Evolutionary conservation across 768 basidiomycete genomes (phyloP).

Genomic region (Termitomyces sp.): DNA sequence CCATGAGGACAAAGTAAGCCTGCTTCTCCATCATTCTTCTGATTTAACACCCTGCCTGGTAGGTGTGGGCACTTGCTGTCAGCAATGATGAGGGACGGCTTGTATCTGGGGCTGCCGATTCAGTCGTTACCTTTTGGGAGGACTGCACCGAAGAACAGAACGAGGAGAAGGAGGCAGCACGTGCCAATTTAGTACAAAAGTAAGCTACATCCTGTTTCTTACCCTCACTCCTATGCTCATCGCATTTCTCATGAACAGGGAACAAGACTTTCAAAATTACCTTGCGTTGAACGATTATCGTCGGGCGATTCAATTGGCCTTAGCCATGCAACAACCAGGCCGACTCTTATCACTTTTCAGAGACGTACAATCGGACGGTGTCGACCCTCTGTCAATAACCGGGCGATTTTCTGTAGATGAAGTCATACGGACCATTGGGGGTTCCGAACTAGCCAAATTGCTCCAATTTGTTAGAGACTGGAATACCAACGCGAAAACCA

Average conservation of each 20-base stretch:
- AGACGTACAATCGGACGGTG: slow-evolving; percentile 41
- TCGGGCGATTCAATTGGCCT: slow-evolving; percentile 86
- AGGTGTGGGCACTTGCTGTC: slow-evolving; percentile 97
- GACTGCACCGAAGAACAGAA: slow-evolving; percentile 89
- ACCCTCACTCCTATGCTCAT: background rate
- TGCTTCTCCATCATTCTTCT: slow-evolving; percentile 3
- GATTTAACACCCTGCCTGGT: slow-evolving; percentile 3
- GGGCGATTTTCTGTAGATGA: slow-evolving; percentile 76
- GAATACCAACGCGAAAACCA: slow-evolving; percentile 94
- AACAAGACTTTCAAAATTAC: slow-evolving; percentile 95
- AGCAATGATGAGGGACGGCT: slow-evolving; percentile 80
- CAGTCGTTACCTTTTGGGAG: slow-evolving; percentile 94
- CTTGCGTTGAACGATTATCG: slow-evolving; percentile 85
- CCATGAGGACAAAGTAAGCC: slow-evolving; percentile 90
- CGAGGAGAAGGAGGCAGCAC: slow-evolving; percentile 67
- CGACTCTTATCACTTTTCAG: slow-evolving; percentile 80
- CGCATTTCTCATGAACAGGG: slow-evolving; percentile 48
- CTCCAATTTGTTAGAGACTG: slow-evolving; percentile 84
- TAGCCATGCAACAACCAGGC: slow-evolving; percentile 92
- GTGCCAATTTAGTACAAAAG: slow-evolving; percentile 78
- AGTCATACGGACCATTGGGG: slow-evolving; percentile 70
- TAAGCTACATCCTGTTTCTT: slow-evolving; percentile 37
- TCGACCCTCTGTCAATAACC: slow-evolving; percentile 47
- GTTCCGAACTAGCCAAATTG: slow-evolving; percentile 76
- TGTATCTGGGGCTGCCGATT: slow-evolving; percentile 95